Evolutionary conservation across 331 rosid species (phyloP), one percentile per base, ranked within the genome.

Genomic region (Prunus yedoensis): DNA sequence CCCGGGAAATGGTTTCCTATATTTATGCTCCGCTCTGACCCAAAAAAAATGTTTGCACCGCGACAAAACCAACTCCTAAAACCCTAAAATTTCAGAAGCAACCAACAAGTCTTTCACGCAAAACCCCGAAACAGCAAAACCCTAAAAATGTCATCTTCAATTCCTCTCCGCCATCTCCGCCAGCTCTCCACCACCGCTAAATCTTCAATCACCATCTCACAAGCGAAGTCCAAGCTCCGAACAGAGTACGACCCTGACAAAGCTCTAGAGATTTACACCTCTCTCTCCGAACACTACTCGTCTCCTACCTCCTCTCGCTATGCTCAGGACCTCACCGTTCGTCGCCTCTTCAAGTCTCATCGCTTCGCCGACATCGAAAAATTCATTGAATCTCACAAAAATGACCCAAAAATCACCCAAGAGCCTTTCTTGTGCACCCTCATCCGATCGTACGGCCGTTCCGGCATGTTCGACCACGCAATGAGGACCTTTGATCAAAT

Each of bases 381-480:
- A 56, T 73, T 91, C 76, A 65, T 91, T 65, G 93, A 91, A 67
- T 91, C 91, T 51, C 96, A 85, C 53, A 87, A 87, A 73, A 66
- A 49, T 2, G 90, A 88, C 57, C 87, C 89, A 23, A 84, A 82
- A 56, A 80, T 89, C 81, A 80, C 78, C 46, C 78, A 85, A 69
- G 93, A 91, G 51, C 82, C 91, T 1, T 91, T 63, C 73, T 27
- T 91, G 13, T 88, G 93, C 59, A 73, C 87, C 74, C 78, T 88
- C 75, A 91, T 91, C 50, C 88, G 91, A 38, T 87, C 96, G 62
- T 91, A 91, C 77, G 93, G 93, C 56, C 80, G 78, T 14, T 90
- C 89, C 1, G 84, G 86, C 13, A 85, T 91, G 96, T 54, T 91
- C 65, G 89, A 87, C 11, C 87, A 84, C 17, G 96, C 96, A 1